Percentiles rank a stretch among this genome's conserved stretches.
These are phyloP conservation scores for Trametes punicea DNA, from an alignment of 768 basidiomycete species.

Conservation along the genomic window DNA sequence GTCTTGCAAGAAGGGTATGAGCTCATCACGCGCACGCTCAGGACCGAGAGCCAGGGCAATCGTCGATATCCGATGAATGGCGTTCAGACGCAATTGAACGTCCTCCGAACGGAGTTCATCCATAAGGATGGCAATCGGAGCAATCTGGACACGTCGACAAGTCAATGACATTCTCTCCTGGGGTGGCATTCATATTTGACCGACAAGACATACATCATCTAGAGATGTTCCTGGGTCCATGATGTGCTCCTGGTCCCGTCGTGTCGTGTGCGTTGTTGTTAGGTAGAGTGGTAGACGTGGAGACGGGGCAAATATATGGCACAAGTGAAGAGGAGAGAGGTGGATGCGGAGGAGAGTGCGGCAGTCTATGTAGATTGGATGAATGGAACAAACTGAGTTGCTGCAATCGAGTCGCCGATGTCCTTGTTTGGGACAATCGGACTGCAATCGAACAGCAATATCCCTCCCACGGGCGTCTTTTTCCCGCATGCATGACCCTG, in stretches of 20 bases:
- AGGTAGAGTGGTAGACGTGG: not conserved
- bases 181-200: not conserved
- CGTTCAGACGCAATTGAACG: constrained; percentile 92
- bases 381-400: constrained; percentile 16
- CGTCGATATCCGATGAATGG: constrained; percentile 95
- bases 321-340: not conserved
- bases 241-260: constrained; percentile 21
- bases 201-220: constrained; percentile 58
- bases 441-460: constrained; percentile 3
- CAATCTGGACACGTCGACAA: constrained; percentile 50
- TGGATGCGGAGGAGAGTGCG: not conserved
- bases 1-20: constrained; percentile 96
- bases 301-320: not conserved
- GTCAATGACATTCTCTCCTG: not conserved
- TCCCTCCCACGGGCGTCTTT: constrained; percentile 6
- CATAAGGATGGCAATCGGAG: constrained; percentile 95
- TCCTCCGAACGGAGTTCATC: constrained; percentile 98
- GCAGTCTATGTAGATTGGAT: constrained; percentile 1
- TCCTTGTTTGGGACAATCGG: constrained; percentile 20
- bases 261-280: not conserved
- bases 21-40: constrained; percentile 91
- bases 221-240: constrained; percentile 66
- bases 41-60: constrained; percentile 96
- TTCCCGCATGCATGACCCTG: not conserved
- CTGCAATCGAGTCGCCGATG: constrained; percentile 18